phyloP scores from a whole-genome alignment of 148 eudicot genomes.

The Mesembryanthemum crystallinum region DNA sequence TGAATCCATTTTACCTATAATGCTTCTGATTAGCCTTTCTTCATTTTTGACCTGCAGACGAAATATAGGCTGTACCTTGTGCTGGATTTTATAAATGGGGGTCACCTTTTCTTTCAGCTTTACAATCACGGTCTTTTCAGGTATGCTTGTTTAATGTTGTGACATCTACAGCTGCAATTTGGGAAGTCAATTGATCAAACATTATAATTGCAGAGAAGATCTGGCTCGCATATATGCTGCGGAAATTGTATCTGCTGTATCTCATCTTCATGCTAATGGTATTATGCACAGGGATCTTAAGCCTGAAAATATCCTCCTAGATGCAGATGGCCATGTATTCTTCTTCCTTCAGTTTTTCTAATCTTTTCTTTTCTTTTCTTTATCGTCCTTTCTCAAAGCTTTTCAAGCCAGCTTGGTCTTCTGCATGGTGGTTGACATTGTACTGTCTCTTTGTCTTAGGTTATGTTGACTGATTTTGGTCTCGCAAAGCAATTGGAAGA shows the following conservation, averaged over 20 bases:
- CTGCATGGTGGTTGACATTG: slow-evolving; percentile 2
- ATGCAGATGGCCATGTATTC: slow-evolving; percentile 88
- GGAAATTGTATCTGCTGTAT: slow-evolving; percentile 91
- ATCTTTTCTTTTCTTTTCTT: neutral
- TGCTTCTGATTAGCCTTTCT: slow-evolving; percentile 14
- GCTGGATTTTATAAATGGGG: slow-evolving; percentile 84
- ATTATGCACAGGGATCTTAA: slow-evolving; percentile 96
- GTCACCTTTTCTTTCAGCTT: slow-evolving; percentile 90
- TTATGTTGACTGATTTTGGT: slow-evolving; percentile 83
- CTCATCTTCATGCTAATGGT: slow-evolving; percentile 87
- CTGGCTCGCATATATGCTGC: slow-evolving; percentile 86
- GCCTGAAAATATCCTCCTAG: slow-evolving; percentile 90
- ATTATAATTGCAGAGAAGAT: slow-evolving; percentile 70
- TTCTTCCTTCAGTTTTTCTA: slow-evolving; percentile 20
- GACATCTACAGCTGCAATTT: neutral
- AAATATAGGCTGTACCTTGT: slow-evolving; percentile 87
- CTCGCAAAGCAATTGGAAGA: slow-evolving; percentile 77
- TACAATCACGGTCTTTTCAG: slow-evolving; percentile 76
- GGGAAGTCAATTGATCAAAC: slow-evolving; percentile 9
- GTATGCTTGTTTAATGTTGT: slow-evolving; percentile 25
- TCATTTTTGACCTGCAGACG: slow-evolving; percentile 51
- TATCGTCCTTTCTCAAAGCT: neutral
- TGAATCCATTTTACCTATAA: neutral
- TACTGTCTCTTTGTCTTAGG: slow-evolving; percentile 38
- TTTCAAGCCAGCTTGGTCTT: neutral